Conservation (phyloP, 2,329 filamentous ascomycete genomes). For the Rugonectria rugulosa region DNA sequence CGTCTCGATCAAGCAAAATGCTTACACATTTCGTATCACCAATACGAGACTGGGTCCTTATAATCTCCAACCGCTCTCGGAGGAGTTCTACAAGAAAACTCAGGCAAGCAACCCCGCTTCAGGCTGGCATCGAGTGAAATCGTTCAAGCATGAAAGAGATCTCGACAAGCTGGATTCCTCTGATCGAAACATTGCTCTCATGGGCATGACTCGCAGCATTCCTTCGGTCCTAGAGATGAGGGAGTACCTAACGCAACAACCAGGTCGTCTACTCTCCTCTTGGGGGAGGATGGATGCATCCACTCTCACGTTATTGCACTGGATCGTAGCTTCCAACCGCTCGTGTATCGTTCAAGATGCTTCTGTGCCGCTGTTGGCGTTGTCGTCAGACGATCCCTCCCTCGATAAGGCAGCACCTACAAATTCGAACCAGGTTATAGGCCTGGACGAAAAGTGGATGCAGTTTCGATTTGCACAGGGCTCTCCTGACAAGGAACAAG, state of each 20-base stretch:
- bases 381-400: no score
- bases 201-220: slow-evolving; percentile 62
- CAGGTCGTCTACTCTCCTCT: slow-evolving; percentile 50
- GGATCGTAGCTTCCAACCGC: slow-evolving; percentile 90
- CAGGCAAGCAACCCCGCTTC: slow-evolving; percentile 10
- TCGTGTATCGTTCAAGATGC: slow-evolving; percentile 85
- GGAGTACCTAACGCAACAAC: slow-evolving; percentile 51
- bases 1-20: slow-evolving; percentile 6
- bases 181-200: slow-evolving; percentile 39
- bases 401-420: no score
- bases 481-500: slow-evolving; percentile 83
- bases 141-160: slow-evolving; percentile 37
- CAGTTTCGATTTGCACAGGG: slow-evolving; percentile 92
- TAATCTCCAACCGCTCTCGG: not conserved
- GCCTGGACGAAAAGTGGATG: slow-evolving; percentile 68
- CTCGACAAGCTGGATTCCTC: slow-evolving; percentile 28
- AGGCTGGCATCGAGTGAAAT: slow-evolving; percentile 25
- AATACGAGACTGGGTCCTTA: slow-evolving; percentile 7
- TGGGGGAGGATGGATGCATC: slow-evolving; percentile 68
- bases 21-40: slow-evolving; percentile 25
- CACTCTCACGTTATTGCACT: slow-evolving; percentile 74
- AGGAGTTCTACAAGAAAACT: not conserved
- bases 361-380: no score
- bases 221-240: slow-evolving; percentile 69
- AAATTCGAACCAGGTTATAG: slow-evolving; percentile 57